phyloP scores from a whole-genome alignment of 2,329 filamentous ascomycete species.

The Ceratocystis alfenasii region DNA sequence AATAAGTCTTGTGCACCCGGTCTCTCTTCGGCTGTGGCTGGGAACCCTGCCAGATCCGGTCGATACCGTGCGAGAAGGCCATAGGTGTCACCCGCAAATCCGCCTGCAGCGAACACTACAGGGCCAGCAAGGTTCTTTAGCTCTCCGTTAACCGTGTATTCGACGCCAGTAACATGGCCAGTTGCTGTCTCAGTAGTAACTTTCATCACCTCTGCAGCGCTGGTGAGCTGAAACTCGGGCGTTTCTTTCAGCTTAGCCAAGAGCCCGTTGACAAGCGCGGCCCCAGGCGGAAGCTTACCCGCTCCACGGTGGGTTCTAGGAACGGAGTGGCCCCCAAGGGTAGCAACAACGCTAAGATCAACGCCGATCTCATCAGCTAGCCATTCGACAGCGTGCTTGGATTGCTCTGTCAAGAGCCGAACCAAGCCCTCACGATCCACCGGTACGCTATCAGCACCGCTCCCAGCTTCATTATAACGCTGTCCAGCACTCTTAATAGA shows the following conservation, averaged over 20 bases:
- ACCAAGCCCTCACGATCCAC: slow-evolving; percentile 37
- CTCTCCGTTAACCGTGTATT: slow-evolving; percentile 33
- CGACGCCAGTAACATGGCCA: slow-evolving; percentile 39
- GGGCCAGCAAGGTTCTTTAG: slow-evolving; percentile 37
- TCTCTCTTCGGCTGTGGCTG: slow-evolving; percentile 50
- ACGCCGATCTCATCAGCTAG: slow-evolving; percentile 45
- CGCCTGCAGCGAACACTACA: slow-evolving; percentile 49
- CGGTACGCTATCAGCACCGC: background rate
- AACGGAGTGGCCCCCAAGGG: slow-evolving; percentile 47
- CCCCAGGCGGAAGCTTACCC: slow-evolving; percentile 45
- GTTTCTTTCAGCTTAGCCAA: slow-evolving; percentile 40
- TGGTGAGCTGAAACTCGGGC: slow-evolving; percentile 41
- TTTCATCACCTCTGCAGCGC: slow-evolving; percentile 41
- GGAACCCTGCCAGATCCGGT: slow-evolving; percentile 46
- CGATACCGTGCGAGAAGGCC: slow-evolving; percentile 45
- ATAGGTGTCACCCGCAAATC: slow-evolving; percentile 49
- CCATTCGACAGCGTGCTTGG: slow-evolving; percentile 42
- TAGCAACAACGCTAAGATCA: slow-evolving; percentile 46
- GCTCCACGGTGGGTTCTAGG: slow-evolving; percentile 47
- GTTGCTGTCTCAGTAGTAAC: slow-evolving; percentile 31
- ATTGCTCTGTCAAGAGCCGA: slow-evolving; percentile 36
- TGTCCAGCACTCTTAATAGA: slow-evolving; percentile 45
- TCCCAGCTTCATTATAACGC: slow-evolving; percentile 27
- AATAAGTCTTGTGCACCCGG: slow-evolving; percentile 42
- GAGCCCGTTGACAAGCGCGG: slow-evolving; percentile 44